phyloP scores from a whole-genome alignment of 2,329 filamentous ascomycete genomes.

The Bisporella sp. region DNA sequence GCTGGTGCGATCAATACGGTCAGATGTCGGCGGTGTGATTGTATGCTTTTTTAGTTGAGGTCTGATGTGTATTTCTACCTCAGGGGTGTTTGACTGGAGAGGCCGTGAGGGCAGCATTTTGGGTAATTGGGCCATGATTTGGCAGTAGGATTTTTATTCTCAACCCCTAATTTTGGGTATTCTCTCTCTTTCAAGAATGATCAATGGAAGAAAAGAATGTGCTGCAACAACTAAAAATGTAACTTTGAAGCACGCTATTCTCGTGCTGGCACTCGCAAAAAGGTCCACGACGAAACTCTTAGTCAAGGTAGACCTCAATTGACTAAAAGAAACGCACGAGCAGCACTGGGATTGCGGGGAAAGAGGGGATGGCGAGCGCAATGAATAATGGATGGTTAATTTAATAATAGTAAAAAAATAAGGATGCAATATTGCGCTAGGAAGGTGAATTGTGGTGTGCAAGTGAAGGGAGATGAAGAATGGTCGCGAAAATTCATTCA shows the following conservation, averaged over 20 bases:
- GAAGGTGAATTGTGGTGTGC: too few relatives aligned
- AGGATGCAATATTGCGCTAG: too few relatives aligned
- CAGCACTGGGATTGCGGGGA: background rate
- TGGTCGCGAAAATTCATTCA: too few relatives aligned
- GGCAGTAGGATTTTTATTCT: background rate
- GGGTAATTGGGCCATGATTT: background rate
- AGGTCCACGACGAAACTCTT: background rate
- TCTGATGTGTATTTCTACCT: background rate
- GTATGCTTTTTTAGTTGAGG: constrained; percentile 1
- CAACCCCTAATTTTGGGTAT: too few relatives aligned
- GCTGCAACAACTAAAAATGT: too few relatives aligned
- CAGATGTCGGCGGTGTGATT: constrained; percentile 13
- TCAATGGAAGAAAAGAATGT: too few relatives aligned
- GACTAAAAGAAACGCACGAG: background rate
- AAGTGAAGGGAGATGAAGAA: too few relatives aligned
- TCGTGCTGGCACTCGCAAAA: background rate
- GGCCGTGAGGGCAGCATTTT: constrained; percentile 1
- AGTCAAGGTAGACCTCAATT: background rate
- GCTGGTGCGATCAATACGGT: constrained; percentile 23
- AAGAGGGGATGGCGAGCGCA: background rate
- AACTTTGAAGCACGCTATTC: background rate
- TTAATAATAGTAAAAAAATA: too few relatives aligned
- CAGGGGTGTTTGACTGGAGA: background rate
- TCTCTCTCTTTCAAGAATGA: too few relatives aligned
- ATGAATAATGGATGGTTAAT: background rate